phyloP scores from a whole-genome alignment of 1,284 basidiomycete species.

The Hortiboletus rubellus region DNA sequence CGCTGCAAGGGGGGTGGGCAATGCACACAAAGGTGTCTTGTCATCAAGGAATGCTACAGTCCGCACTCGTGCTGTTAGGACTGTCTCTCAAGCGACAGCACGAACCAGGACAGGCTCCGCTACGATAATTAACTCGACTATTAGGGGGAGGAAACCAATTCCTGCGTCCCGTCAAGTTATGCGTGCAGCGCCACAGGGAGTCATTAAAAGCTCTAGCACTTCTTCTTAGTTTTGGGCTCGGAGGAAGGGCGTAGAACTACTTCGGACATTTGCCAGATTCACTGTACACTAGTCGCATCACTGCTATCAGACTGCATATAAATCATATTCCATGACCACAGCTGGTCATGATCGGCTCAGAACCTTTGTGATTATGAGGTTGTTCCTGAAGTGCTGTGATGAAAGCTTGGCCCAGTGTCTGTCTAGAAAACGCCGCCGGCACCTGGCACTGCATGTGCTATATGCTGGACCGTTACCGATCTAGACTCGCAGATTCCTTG shows the following conservation, averaged over 20 bases:
- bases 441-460: not conserved
- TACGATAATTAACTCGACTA: slow-evolving; percentile 9
- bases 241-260: slow-evolving; percentile 12
- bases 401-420: not conserved
- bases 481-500: not conserved
- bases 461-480: not conserved
- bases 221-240: slow-evolving; percentile 31
- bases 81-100: slow-evolving; percentile 11
- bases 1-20: slow-evolving; percentile 10
- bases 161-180: slow-evolving; percentile 11
- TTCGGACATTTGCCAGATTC: not conserved
- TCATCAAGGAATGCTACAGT: slow-evolving; percentile 11
- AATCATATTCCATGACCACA: slow-evolving; percentile 1
- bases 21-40: slow-evolving; percentile 15
- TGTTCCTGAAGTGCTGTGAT: not conserved
- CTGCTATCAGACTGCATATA: slow-evolving; percentile 7
- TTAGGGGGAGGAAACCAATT: slow-evolving; percentile 18
- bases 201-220: slow-evolving; percentile 24
- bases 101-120: slow-evolving; percentile 15
- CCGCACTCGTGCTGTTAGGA: slow-evolving; percentile 12
- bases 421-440: not conserved
- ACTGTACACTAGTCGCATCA: slow-evolving; percentile 28
- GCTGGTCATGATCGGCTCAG: not conserved
- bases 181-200: slow-evolving; percentile 13
- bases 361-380: not conserved